Percentiles rank a stretch among this genome's conserved stretches.
Conservation (phyloP, 352 stramenopile genomes). For the Poterioochromonas sp. region DNA sequence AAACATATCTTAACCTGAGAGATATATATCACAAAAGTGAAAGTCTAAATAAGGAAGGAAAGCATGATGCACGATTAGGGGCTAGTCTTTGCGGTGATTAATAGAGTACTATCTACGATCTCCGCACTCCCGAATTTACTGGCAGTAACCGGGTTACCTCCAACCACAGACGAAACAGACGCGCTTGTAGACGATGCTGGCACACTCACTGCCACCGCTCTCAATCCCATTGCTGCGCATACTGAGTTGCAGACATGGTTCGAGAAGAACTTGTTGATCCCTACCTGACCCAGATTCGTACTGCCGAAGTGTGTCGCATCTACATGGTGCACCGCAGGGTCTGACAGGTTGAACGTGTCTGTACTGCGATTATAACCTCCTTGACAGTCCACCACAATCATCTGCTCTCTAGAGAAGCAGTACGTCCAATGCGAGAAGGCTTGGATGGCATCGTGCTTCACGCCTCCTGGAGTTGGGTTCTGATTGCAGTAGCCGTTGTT, state of each 20-base stretch:
- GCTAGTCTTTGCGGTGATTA: no score
- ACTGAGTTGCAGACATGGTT: conserved; percentile 16
- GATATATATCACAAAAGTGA: no score
- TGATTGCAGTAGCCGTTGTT: background rate
- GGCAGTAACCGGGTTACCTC: no score
- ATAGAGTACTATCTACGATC: no score
- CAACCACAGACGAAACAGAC: no score
- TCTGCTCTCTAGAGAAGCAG: background rate
- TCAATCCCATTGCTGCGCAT: no score
- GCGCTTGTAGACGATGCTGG: no score
- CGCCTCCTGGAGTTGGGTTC: background rate
- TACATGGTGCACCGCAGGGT: conserved; percentile 3
- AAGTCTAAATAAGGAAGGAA: no score
- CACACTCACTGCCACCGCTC: no score
- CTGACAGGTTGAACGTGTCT: conserved; percentile 18
- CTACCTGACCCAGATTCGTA: conserved; percentile 3
- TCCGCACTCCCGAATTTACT: no score
- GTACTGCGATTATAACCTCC: background rate
- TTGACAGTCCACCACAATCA: conserved; percentile 25
- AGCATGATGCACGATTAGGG: no score
- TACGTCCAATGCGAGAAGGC: conserved; percentile 21
- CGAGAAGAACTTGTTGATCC: background rate
- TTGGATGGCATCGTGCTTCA: background rate
- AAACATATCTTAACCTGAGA: no score
- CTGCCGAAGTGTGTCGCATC: background rate